Conservation (phyloP, 2,329 filamentous ascomycete genomes). For the Claviceps arundinis region DNA sequence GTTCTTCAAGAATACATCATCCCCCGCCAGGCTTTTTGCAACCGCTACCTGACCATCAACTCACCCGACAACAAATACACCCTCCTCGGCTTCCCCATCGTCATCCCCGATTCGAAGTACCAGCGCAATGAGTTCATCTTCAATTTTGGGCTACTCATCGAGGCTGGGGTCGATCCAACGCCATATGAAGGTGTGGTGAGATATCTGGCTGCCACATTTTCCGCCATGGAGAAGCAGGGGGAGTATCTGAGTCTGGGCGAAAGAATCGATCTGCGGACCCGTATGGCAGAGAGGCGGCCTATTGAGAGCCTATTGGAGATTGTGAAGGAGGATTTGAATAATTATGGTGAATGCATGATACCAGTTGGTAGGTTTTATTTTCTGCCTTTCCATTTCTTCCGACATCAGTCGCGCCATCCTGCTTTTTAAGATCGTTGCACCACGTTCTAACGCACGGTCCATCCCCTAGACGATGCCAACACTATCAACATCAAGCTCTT, state of each 20-base stretch:
- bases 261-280: constrained; percentile 23
- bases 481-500: constrained; percentile 96
- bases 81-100: constrained; percentile 79
- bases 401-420: neutral
- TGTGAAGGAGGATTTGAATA: constrained; percentile 77
- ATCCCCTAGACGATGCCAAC: constrained; percentile 66
- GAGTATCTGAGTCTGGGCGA: constrained; percentile 60
- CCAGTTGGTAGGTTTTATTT: constrained; percentile 58
- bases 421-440: neutral
- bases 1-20: constrained; percentile 87
- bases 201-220: constrained; percentile 73
- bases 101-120: constrained; percentile 71
- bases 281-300: constrained; percentile 35
- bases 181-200: constrained; percentile 76
- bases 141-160: constrained; percentile 83
- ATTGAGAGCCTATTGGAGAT: constrained; percentile 79
- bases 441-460: neutral
- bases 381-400: neutral
- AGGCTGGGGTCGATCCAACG: constrained; percentile 51
- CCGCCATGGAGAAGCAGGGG: constrained; percentile 83
- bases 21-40: constrained; percentile 87
- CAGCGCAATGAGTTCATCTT: constrained; percentile 95
- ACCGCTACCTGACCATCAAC: constrained; percentile 72
- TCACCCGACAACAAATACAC: constrained; percentile 57
- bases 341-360: constrained; percentile 97